A percentile compares a stretch with the other conserved stretches of the same genome.
phyloP scores from a whole-genome alignment of 345 rosid genomes.

The Eucalyptus marginata region DNA sequence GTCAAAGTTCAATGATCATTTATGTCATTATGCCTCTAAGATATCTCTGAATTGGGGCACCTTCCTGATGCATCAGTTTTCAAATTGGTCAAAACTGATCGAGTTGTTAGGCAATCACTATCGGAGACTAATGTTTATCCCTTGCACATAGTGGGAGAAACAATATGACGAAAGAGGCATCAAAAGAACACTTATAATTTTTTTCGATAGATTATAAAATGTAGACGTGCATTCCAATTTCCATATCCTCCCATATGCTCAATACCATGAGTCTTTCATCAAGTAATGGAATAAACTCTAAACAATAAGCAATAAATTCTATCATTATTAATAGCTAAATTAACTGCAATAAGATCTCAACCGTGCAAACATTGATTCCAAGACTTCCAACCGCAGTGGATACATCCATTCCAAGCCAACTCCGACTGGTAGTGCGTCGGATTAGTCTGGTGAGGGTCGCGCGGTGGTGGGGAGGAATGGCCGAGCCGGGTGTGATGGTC shows the following conservation, averaged over 20 bases:
- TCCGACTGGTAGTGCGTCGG: neutral
- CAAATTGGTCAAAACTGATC: neutral
- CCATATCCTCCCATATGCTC: neutral
- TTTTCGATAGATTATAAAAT: neutral
- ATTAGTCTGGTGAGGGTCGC: too few relatives aligned
- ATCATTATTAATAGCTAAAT: neutral
- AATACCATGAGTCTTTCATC: neutral
- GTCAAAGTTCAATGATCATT: neutral
- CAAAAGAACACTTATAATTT: neutral
- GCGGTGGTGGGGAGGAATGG: too few relatives aligned
- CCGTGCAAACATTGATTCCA: neutral
- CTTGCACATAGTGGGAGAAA: neutral
- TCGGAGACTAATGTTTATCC: neutral
- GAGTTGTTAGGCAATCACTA: neutral
- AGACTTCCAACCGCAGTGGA: neutral
- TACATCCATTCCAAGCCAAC: neutral
- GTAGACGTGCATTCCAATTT: neutral
- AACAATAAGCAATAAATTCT: neutral
- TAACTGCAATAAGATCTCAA: neutral
- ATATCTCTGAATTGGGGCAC: neutral
- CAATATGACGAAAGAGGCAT: neutral
- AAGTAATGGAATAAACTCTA: neutral
- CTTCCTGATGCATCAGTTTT: neutral
- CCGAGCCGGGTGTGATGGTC: too few relatives aligned
- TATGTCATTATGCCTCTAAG: too few relatives aligned